These are phyloP conservation scores for Ceratocystis lukuohia DNA, from an alignment of 2,329 filamentous ascomycete species.

Conservation along the genomic window DNA sequence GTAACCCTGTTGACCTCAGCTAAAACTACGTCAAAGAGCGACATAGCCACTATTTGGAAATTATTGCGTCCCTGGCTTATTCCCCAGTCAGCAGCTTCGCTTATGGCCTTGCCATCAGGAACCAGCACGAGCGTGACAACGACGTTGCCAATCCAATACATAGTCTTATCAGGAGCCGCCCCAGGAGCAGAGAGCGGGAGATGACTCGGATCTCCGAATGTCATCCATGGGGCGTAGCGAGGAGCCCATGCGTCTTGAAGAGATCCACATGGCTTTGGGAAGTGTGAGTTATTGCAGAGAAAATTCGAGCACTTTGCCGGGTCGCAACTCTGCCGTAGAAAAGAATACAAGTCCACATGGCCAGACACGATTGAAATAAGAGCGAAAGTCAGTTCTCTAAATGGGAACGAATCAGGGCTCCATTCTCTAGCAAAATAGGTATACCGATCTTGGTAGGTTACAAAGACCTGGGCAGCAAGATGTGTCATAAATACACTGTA, in stretches of 20 bases:
- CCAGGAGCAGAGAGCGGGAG: background rate
- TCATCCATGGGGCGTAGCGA: background rate
- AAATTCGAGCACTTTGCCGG: background rate
- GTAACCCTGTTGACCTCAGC: conserved; percentile 20
- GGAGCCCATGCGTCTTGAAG: background rate
- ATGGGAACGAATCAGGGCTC: conserved; percentile 21
- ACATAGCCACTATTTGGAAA: conserved; percentile 22
- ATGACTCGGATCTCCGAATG: background rate
- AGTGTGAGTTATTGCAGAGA: background rate
- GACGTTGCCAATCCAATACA: conserved; percentile 20
- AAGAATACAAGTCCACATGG: background rate
- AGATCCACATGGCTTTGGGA: background rate
- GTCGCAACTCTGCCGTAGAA: background rate
- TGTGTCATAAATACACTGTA: background rate
- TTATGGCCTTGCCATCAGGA: conserved; percentile 19
- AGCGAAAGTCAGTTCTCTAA: conserved; percentile 21
- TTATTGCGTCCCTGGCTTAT: conserved; percentile 18
- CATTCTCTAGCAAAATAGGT: conserved; percentile 19
- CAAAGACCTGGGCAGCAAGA: background rate
- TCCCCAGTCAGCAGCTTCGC: conserved; percentile 20
- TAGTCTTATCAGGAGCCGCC: conserved; percentile 12
- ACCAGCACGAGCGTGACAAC: conserved; percentile 18
- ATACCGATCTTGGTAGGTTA: conserved; percentile 16
- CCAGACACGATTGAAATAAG: conserved; percentile 19
- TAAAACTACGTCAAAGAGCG: conserved; percentile 22